Evolutionary conservation across 1,139 yeast genomes (phyloP).

Genomic region (Blastobotrys persicus): DNA sequence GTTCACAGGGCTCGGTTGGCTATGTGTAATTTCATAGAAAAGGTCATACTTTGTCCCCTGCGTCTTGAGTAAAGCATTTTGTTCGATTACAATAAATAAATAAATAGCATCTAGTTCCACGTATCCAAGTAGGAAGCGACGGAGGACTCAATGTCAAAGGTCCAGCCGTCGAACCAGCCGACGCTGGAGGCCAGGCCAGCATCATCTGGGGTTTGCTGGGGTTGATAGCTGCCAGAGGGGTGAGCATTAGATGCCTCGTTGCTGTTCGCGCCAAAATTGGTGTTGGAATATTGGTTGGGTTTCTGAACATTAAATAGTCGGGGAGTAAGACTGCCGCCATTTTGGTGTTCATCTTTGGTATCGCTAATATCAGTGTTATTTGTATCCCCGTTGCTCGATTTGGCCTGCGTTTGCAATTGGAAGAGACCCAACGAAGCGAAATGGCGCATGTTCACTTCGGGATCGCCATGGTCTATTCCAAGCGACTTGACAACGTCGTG

Average conservation of each 20-base stretch:
- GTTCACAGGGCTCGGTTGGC: slow-evolving; percentile 73
- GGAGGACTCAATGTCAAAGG: slow-evolving; percentile 25
- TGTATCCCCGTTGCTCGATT: neutral
- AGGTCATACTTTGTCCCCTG: neutral
- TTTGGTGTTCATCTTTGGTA: slow-evolving; percentile 2
- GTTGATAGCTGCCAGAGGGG: slow-evolving; percentile 1
- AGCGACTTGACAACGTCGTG: slow-evolving; percentile 39
- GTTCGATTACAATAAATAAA: no score
- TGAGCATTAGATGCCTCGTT: neutral
- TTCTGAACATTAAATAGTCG: slow-evolving; percentile 2
- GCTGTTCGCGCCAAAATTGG: neutral
- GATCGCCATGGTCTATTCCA: slow-evolving; percentile 59
- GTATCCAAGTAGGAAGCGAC: slow-evolving; percentile 23
- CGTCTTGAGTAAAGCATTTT: no score
- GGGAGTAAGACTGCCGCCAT: neutral
- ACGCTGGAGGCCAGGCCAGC: slow-evolving; percentile 22
- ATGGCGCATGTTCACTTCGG: slow-evolving; percentile 49
- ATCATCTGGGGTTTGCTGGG: slow-evolving; percentile 3
- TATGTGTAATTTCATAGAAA: slow-evolving; percentile 62
- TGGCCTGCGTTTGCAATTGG: slow-evolving; percentile 13
- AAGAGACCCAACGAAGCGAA: slow-evolving; percentile 38
- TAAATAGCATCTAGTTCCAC: neutral
- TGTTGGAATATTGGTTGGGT: neutral
- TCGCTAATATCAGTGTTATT: slow-evolving; percentile 1
- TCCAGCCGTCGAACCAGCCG: slow-evolving; percentile 33